These are phyloP conservation scores for Mucor plumbeus DNA, from an alignment of 371 early-diverging fungal genomes.

Conservation along the genomic window DNA sequence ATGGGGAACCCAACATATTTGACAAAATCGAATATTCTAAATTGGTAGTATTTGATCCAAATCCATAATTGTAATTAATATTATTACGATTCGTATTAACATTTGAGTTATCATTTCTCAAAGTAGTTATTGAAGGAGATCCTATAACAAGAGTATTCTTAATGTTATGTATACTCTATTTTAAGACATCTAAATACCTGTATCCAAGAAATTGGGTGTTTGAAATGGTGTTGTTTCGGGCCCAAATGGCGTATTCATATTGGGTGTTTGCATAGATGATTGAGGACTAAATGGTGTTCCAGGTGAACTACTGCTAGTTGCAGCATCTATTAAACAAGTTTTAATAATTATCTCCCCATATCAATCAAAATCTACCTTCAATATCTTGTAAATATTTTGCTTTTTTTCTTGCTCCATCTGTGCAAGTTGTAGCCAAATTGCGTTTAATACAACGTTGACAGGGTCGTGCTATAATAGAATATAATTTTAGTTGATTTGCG, in stretches of 20 bases:
- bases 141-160: not conserved
- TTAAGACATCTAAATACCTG: slow-evolving; percentile 13
- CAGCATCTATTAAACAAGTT: slow-evolving; percentile 4
- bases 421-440: slow-evolving; percentile 70
- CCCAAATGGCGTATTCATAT: slow-evolving; percentile 16
- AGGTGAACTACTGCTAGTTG: slow-evolving; percentile 3
- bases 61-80: slow-evolving; percentile 56
- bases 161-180: not conserved
- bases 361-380: slow-evolving; percentile 23
- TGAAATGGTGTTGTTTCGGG: slow-evolving; percentile 18
- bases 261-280: slow-evolving; percentile 22
- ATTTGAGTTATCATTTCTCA: not conserved
- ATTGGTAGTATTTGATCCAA: slow-evolving; percentile 85
- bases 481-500: not conserved
- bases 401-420: slow-evolving; percentile 79
- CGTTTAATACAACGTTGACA: slow-evolving; percentile 84
- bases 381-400: slow-evolving; percentile 82
- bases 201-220: slow-evolving; percentile 19
- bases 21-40: slow-evolving; percentile 88
- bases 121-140: not conserved
- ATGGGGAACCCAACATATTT: slow-evolving; percentile 72
- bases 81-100: not conserved
- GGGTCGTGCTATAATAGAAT: slow-evolving; percentile 63
- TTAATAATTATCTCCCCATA: not conserved
- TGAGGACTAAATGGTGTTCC: slow-evolving; percentile 24